Evolutionary conservation across 768 basidiomycete genomes (phyloP).

Genomic region (Amanita rimosa): DNA sequence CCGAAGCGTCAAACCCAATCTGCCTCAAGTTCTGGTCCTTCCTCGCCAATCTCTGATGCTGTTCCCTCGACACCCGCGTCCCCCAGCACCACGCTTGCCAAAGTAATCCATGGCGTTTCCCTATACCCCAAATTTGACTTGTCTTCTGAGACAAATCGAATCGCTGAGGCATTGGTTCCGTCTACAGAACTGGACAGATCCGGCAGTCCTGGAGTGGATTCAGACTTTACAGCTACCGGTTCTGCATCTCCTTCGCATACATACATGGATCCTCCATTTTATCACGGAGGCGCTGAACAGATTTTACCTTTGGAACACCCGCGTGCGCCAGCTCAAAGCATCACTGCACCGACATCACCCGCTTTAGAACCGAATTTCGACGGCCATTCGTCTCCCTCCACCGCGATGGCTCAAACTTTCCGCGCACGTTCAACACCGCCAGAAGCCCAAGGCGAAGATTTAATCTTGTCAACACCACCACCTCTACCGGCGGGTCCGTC

Average conservation of each 20-base stretch:
- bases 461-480: neutral
- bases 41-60: constrained; percentile 19
- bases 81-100: constrained; percentile 24
- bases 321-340: constrained; percentile 1
- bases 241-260: constrained; percentile 33
- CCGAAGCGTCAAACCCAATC: constrained; percentile 22
- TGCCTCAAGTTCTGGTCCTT: constrained; percentile 12
- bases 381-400: neutral
- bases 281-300: constrained; percentile 18
- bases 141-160: constrained; percentile 19
- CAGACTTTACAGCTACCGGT: constrained; percentile 27
- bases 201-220: constrained; percentile 38
- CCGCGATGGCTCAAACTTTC: neutral
- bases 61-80: constrained; percentile 21
- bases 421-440: constrained; percentile 16
- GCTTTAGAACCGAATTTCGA: neutral
- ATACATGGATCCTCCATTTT: constrained; percentile 31
- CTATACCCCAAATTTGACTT: constrained; percentile 26
- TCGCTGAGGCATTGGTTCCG: constrained; percentile 20
- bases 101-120: constrained; percentile 28
- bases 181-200: constrained; percentile 13
- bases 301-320: constrained; percentile 28
- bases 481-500: neutral
- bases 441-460: constrained; percentile 4
- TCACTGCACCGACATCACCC: neutral